Evolutionary conservation across 139 green algal species (phyloP), one percentile per base, ranked within the genome.

Genomic region (Nannochloris sp.): DNA sequence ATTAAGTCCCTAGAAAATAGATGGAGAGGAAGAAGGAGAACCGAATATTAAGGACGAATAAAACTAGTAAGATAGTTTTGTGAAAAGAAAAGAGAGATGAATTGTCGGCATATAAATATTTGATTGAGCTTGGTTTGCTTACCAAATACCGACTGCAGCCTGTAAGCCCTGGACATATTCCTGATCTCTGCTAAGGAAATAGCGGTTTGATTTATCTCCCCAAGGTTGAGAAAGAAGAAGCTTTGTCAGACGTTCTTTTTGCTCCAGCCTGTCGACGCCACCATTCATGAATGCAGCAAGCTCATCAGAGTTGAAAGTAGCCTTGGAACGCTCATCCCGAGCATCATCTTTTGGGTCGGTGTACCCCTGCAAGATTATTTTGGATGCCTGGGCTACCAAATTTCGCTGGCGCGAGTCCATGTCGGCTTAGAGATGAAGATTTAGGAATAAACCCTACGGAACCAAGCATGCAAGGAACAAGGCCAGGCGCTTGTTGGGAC

Each of bases 71-170:
- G 2, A 12, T 2, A 67, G 6, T 47, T 24, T 5, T 48, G 6
- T 47, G 7, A 1, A 59, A 37, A 4, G 4, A 1, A 67, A 60
- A 9, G 51, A 12, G 51, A 9, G 19, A 19, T 19, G 19, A 51
- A n/a, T 51, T 51, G 19, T 19, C 19, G 42, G 42, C 42, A 19
- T 27, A 51, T 51, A 51, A 51, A 51, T 27, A 51, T 27, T 51
- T 19, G n/a, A n/a, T n/a, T n/a, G n/a, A n/a, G n/a, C n/a, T n/a
- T n/a, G n/a, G n/a, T n/a, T n/a, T n/a, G n/a, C n/a, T 19, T 19
- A 86, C 87, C 88, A 96, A 48, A 95, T 93, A 55, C 83, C 82
- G 39, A 95, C 68, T 0, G 86, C 80, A 0, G 69, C 81, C 32
- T 83, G 56, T 53, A 97, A 73, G 4, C 35, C 87, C 8, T 59